Evolutionary conservation across 148 eudicot genomes (phyloP).

Genomic region (Cornus controversa): DNA sequence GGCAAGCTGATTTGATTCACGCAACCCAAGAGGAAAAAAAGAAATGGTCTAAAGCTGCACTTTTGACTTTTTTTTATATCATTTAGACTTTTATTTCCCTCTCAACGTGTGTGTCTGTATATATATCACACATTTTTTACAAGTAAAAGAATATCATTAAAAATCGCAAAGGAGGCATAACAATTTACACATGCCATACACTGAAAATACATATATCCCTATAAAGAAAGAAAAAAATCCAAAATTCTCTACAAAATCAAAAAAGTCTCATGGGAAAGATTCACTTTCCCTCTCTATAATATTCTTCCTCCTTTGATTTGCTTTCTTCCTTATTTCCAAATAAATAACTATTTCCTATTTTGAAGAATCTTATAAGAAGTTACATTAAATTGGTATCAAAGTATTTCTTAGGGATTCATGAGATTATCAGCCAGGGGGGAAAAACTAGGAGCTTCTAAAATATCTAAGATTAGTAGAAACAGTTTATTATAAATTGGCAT

Average conservation of each 20-base stretch:
- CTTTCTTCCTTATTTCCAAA: not conserved
- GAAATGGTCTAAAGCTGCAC: not conserved
- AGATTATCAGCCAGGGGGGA: not conserved
- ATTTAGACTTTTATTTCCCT: too few relatives aligned
- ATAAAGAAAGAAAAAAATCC: not conserved
- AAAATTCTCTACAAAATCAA: too few relatives aligned
- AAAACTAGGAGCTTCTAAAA: too few relatives aligned
- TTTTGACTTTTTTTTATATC: too few relatives aligned
- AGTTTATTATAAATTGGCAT: too few relatives aligned
- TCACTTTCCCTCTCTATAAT: not conserved
- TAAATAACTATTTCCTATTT: not conserved
- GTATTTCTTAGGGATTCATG: not conserved
- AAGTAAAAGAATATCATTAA: not conserved
- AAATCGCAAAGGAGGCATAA: not conserved
- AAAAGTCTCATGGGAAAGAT: not conserved
- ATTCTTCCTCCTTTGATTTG: not conserved
- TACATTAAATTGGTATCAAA: not conserved
- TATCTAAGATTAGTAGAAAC: too few relatives aligned
- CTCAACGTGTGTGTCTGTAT: not conserved
- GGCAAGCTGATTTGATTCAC: not conserved
- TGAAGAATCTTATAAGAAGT: not conserved
- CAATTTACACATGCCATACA: not conserved
- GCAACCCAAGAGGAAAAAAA: not conserved
- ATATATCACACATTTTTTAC: too few relatives aligned
- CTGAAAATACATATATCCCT: not conserved